Conservation (phyloP, 169 alveolate genomes). For the Plasmodium cynomolgi region DNA sequence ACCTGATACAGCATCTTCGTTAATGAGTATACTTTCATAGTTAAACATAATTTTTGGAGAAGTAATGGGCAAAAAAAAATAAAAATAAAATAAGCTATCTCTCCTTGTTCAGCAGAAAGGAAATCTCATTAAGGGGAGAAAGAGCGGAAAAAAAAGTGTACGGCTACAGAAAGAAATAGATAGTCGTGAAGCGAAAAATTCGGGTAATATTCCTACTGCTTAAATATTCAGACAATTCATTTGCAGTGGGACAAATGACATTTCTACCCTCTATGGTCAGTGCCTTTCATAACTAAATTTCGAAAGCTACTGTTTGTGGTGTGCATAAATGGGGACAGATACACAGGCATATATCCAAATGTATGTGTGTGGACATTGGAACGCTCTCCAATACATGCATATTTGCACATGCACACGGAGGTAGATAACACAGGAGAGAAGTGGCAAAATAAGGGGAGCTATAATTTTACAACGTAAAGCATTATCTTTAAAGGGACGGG, state of each 20-base stretch:
- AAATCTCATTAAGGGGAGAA: neutral
- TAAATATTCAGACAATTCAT: slow-evolving; percentile 4
- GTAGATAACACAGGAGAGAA: neutral
- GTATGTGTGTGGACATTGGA: neutral
- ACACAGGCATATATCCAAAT: neutral
- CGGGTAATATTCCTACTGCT: neutral
- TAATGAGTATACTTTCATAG: slow-evolving; percentile 71
- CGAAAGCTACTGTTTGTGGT: neutral
- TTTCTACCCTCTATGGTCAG: neutral
- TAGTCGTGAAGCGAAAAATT: neutral
- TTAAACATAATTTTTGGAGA: slow-evolving; percentile 64
- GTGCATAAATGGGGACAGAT: slow-evolving; percentile 8
- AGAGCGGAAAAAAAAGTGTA: neutral
- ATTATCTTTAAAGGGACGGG: neutral
- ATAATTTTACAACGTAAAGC: slow-evolving; percentile 8
- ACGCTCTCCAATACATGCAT: neutral
- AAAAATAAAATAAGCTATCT: neutral
- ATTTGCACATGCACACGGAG: neutral
- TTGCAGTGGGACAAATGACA: neutral
- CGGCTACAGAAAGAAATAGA: neutral
- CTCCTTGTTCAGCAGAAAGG: neutral
- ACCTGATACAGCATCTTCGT: slow-evolving; percentile 67
- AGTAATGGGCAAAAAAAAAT: slow-evolving; percentile 1
- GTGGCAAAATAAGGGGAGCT: neutral
- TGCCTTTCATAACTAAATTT: neutral